These are phyloP conservation scores for Fusarium irregulare DNA, from an alignment of 2,329 filamentous ascomycete species.

Conservation along the genomic window DNA sequence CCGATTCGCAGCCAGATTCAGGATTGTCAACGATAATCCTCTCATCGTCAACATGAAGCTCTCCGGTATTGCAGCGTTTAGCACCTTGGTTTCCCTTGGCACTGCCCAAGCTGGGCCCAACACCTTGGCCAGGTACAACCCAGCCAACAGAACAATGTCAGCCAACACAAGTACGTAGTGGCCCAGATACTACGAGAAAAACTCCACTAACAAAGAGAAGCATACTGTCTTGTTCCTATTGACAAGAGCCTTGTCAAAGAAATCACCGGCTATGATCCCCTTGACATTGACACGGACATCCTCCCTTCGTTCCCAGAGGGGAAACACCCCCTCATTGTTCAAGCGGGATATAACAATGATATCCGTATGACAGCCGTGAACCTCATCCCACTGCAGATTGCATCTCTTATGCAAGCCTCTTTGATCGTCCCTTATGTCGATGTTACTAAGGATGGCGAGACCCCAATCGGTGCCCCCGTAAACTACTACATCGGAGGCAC, in stretches of 20 bases:
- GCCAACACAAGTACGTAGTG: constrained; percentile 9
- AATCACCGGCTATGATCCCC: constrained; percentile 12
- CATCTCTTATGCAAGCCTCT: constrained; percentile 13
- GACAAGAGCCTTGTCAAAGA: constrained; percentile 4
- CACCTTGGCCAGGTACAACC: constrained; percentile 19
- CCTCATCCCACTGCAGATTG: background rate
- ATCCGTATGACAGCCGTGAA: constrained; percentile 25
- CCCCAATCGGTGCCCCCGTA: background rate
- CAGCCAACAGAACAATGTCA: constrained; percentile 25
- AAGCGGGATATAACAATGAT: constrained; percentile 10
- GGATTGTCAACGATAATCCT: no score
- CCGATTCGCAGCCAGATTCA: no score
- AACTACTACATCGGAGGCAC: constrained; percentile 20
- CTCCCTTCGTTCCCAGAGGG: constrained; percentile 17
- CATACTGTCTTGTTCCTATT: constrained; percentile 17
- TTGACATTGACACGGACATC: background rate
- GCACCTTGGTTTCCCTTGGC: background rate
- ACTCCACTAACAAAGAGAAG: background rate
- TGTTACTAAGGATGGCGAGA: constrained; percentile 11
- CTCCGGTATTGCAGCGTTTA: background rate
- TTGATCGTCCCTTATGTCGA: constrained; percentile 17
- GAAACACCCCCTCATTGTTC: constrained; percentile 15
- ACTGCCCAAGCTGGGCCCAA: constrained; percentile 16
- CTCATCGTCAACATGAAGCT: background rate
- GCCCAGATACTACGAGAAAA: fast-evolving